Evolutionary conservation across 108 stramenopile genomes (phyloP), one percentile per base, ranked within the genome.

Genomic region (Conticribra weissflogii): DNA sequence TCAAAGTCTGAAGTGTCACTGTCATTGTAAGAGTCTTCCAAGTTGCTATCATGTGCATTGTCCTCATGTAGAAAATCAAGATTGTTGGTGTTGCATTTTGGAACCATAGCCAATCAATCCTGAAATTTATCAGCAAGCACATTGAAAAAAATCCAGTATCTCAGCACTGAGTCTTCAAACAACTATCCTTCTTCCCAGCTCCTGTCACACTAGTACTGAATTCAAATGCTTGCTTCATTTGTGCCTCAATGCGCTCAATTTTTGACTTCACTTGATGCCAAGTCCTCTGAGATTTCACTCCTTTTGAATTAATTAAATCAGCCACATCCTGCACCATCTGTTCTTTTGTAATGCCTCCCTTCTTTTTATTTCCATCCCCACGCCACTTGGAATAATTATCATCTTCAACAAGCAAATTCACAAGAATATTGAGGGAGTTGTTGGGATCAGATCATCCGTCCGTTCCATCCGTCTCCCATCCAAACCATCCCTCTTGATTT

Each of bases 401-500:
- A 9, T 15, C 33, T 25, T 8, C 21, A 3, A 2, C 7, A 3
- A 59, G 22, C 59, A 32, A 59, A 17, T 59, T 18, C n/a, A 59
- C 41, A 12, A 59, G 33, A 59, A 41, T 41, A 18, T 36, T 14
- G 22, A 41, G 33, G 3, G 59, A 59, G 15, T 9, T 18, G 3
- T 36, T 33, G 17, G 59, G 59, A 36, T 59, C 59, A 7, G 3
- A 3, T 17, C 21, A 17, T 16, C 59, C 59, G 8, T 36, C n/a
- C 3, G 15, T 18, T 8, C 59, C 59, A 19, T 59, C 59, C 34
- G 34, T 59, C 5, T 4, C 19, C 59, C 59, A 59, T n/a, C n/a
- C n/a, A n/a, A n/a, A n/a, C n/a, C n/a, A n/a, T n/a, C n/a, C n/a
- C n/a, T n/a, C n/a, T n/a, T n/a, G n/a, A n/a, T n/a, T n/a, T n/a